These are phyloP conservation scores for Aegilops speltoides DNA, from an alignment of 176 grass and related monocot species.

Conservation along the genomic window DNA sequence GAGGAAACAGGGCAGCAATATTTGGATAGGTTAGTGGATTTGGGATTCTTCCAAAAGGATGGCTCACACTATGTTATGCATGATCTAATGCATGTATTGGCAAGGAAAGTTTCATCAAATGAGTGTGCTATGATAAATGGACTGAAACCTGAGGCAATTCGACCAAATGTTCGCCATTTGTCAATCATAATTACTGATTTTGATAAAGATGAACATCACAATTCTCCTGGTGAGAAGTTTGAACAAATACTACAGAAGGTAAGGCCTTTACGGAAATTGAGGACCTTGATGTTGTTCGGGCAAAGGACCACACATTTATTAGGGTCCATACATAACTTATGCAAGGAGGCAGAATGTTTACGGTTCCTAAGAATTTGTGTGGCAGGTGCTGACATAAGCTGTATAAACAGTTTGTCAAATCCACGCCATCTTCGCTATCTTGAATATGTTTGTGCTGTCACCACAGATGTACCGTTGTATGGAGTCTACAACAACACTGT, in stretches of 20 bases:
- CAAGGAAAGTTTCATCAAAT: too few relatives aligned
- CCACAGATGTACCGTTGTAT: too few relatives aligned
- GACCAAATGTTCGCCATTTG: too few relatives aligned
- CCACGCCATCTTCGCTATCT: conserved; percentile 8
- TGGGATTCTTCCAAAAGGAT: not conserved
- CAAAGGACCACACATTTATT: not conserved
- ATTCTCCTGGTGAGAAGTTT: not conserved
- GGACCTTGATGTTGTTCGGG: conserved; percentile 23
- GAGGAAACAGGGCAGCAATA: conserved; percentile 24
- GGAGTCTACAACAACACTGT: too few relatives aligned
- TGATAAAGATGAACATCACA: not conserved
- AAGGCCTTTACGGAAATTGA: not conserved
- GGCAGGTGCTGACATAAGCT: not conserved
- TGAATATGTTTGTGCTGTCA: too few relatives aligned
- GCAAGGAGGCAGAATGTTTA: not conserved
- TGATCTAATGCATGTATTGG: too few relatives aligned
- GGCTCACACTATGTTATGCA: not conserved
- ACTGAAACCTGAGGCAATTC: too few relatives aligned
- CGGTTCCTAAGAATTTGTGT: not conserved
- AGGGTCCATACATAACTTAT: not conserved
- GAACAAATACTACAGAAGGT: not conserved
- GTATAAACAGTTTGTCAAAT: not conserved
- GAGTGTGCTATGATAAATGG: too few relatives aligned
- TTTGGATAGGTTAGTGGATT: conserved; percentile 15
- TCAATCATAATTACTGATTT: too few relatives aligned